Evolutionary conservation across 108 stramenopile species (phyloP).

Genomic region (Discostella stelligeroides): DNA sequence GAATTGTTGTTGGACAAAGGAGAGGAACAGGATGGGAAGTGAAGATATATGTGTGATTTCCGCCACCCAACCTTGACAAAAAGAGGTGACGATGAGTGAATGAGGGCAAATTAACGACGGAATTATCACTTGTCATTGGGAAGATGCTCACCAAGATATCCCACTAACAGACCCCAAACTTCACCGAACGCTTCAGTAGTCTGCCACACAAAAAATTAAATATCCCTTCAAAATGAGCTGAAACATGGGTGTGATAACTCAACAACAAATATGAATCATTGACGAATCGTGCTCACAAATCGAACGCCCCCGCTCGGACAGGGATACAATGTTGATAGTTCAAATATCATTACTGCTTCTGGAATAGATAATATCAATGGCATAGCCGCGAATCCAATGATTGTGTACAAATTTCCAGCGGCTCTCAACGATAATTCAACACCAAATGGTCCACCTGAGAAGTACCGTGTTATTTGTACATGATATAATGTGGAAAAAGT

Average conservation of each 20-base stretch:
- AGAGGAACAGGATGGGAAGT: conserved; percentile 82
- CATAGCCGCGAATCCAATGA: conserved; percentile 81
- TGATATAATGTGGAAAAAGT: conserved; percentile 27
- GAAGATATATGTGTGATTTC: conserved; percentile 93
- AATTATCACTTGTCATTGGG: too few relatives aligned
- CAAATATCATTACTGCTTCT: conserved; percentile 91
- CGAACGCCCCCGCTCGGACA: conserved; percentile 89
- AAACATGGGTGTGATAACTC: not conserved
- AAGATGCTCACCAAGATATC: conserved; percentile 70
- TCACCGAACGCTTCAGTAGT: conserved; percentile 87
- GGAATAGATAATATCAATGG: conserved; percentile 92
- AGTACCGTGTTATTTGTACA: too few relatives aligned
- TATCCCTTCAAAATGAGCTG: not conserved
- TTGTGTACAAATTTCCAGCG: conserved; percentile 80
- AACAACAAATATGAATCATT: not conserved
- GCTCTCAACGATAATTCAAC: conserved; percentile 82
- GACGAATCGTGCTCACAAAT: too few relatives aligned
- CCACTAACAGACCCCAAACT: conserved; percentile 76
- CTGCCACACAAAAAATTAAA: conserved; percentile 8
- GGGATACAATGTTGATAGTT: conserved; percentile 86
- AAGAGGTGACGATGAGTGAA: too few relatives aligned
- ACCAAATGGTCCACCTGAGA: conserved; percentile 93
- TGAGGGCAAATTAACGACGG: conserved; percentile 42
- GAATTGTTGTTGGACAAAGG: conserved; percentile 69
- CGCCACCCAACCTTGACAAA: conserved; percentile 72